A percentile compares a stretch with the other conserved stretches of the same genome.
Evolutionary conservation across 108 stramenopile species (phyloP).

Genomic region (Schizochytrium sp.): DNA sequence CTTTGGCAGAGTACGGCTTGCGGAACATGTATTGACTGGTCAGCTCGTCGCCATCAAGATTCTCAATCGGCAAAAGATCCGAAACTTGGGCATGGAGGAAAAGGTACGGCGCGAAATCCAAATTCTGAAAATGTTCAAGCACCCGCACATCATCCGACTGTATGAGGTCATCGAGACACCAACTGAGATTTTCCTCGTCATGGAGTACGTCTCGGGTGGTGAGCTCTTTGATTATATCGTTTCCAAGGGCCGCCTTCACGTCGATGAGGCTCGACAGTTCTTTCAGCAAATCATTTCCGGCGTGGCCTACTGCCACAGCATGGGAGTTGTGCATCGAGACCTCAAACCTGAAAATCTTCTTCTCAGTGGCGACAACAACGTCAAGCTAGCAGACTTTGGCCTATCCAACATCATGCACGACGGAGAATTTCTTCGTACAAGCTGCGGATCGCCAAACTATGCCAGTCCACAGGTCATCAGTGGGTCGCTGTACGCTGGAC

Average conservation of each 20-base stretch:
- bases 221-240: constrained; percentile 99
- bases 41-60: constrained; percentile 99
- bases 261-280: constrained; percentile 91
- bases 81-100: constrained; percentile 96
- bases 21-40: constrained; percentile 93
- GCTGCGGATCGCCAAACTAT: constrained; percentile 96
- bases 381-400: constrained; percentile 99
- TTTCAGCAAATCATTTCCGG: constrained; percentile 97
- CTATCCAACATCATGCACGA: constrained; percentile 94
- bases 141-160: constrained; percentile 97
- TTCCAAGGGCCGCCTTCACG: constrained; percentile 66
- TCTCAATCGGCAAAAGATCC: constrained; percentile 94
- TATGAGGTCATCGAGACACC: constrained; percentile 81
- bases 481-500: constrained; percentile 93
- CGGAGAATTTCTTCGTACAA: constrained; percentile 94
- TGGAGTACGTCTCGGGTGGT: constrained; percentile 96
- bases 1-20: constrained; percentile 90
- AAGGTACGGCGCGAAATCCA: constrained; percentile 99
- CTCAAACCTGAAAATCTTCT: constrained; percentile 82
- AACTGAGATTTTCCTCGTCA: constrained; percentile 96
- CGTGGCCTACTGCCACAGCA: constrained; percentile 98
- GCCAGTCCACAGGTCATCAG: constrained; percentile 98
- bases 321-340: constrained; percentile 96
- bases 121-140: constrained; percentile 91
- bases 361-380: constrained; percentile 61